Evolutionary conservation across 2,329 filamentous ascomycete species (phyloP).

Genomic region (Fusarium falciforme): DNA sequence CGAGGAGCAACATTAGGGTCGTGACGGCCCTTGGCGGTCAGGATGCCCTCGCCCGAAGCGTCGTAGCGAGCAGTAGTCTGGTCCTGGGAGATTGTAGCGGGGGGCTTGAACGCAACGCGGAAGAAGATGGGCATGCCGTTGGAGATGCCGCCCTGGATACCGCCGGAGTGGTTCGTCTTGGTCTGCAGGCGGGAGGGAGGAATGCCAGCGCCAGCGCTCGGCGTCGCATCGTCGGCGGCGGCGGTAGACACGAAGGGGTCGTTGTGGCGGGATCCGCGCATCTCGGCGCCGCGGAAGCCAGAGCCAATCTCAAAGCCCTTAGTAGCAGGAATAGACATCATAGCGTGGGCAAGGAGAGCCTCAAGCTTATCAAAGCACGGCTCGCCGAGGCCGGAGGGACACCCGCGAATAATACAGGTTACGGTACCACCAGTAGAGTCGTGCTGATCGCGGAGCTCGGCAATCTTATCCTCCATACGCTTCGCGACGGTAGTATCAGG

Average conservation of each 20-base stretch:
- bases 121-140: constrained; percentile 96
- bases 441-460: no score
- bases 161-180: constrained; percentile 93
- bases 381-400: no score
- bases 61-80: constrained; percentile 86
- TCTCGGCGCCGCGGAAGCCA: no score
- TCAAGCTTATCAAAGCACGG: no score
- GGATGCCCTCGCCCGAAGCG: constrained; percentile 74
- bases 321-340: no score
- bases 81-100: constrained; percentile 90
- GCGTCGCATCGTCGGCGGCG: constrained; percentile 56
- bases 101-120: constrained; percentile 91
- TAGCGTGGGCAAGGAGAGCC: no score
- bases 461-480: no score
- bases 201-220: constrained; percentile 53
- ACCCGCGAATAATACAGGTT: no score
- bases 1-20: constrained; percentile 92
- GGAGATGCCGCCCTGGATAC: constrained; percentile 93
- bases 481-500: no score
- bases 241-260: constrained; percentile 66
- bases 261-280: constrained; percentile 72
- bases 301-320: no score
- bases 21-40: constrained; percentile 92
- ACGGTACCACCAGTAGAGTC: no score
- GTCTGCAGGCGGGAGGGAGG: constrained; percentile 71